Evolutionary conservation across 345 rosid genomes (phyloP).

Genomic region (Heritiera littoralis): DNA sequence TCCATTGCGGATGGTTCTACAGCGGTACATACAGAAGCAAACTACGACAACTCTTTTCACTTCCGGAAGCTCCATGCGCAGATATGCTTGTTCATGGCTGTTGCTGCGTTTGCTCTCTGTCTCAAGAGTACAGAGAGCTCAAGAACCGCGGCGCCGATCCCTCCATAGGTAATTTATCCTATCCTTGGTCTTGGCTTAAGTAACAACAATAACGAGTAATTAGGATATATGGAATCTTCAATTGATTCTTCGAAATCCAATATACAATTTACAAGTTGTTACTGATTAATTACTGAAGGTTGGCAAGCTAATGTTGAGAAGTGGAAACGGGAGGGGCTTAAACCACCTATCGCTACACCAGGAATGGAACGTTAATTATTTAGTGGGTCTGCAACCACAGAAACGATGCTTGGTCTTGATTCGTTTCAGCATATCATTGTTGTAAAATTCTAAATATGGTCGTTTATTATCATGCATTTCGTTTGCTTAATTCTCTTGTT

Average conservation of each 20-base stretch:
- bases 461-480: not conserved
- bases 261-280: not conserved
- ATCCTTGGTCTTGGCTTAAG: not conserved
- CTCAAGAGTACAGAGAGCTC: slow-evolving; percentile 65
- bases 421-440: not conserved
- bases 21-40: slow-evolving; percentile 39
- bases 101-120: slow-evolving; percentile 51
- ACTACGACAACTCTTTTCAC: slow-evolving; percentile 38
- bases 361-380: slow-evolving; percentile 29
- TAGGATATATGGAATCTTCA: too few species aligned
- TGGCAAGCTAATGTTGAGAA: slow-evolving; percentile 40
- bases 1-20: slow-evolving; percentile 36
- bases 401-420: not conserved
- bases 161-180: slow-evolving; percentile 36
- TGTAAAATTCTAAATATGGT: not conserved
- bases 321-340: slow-evolving; percentile 39
- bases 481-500: not conserved
- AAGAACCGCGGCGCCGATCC: slow-evolving; percentile 48
- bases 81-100: slow-evolving; percentile 47
- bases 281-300: slow-evolving; percentile 27
- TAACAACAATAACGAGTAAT: too few species aligned
- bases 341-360: slow-evolving; percentile 28
- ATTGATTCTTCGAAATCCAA: too few species aligned
- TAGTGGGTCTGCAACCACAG: not conserved
- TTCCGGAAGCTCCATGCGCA: slow-evolving; percentile 54